Evolutionary conservation across 139 green algal genomes (phyloP).

Genomic region (Chlorokybus atmophyticus): DNA sequence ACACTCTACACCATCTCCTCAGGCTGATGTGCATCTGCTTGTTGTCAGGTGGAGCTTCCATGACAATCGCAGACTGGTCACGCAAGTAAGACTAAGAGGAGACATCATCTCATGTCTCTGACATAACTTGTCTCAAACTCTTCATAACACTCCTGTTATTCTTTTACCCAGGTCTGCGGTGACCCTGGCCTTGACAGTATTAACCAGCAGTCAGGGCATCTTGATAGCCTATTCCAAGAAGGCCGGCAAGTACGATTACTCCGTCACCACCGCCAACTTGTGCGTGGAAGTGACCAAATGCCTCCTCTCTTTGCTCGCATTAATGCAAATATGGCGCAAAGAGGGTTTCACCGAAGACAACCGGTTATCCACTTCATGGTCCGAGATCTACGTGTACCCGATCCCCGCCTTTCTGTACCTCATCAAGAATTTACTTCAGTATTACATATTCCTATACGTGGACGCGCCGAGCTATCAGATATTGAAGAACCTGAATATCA

Average conservation of each 20-base stretch:
- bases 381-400: slow-evolving; percentile 26
- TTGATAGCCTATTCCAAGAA: slow-evolving; percentile 18
- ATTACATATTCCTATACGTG: slow-evolving; percentile 28
- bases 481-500: slow-evolving; percentile 52
- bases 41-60: too few relatives aligned
- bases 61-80: too few relatives aligned
- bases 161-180: slow-evolving; percentile 14
- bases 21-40: too few relatives aligned
- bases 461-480: slow-evolving; percentile 39
- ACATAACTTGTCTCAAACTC: too few relatives aligned
- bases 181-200: slow-evolving; percentile 30
- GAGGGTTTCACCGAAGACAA: slow-evolving; percentile 27
- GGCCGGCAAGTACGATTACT: slow-evolving; percentile 23
- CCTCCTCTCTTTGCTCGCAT: slow-evolving; percentile 11
- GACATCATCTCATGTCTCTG: too few relatives aligned
- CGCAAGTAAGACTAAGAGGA: too few relatives aligned
- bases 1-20: too few relatives aligned
- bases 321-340: slow-evolving; percentile 9
- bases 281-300: slow-evolving; percentile 27
- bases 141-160: too few relatives aligned
- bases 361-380: slow-evolving; percentile 9
- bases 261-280: slow-evolving; percentile 24
- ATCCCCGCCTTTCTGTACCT: slow-evolving; percentile 27
- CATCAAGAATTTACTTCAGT: slow-evolving; percentile 30
- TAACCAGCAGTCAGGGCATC: slow-evolving; percentile 36